These are phyloP conservation scores for Nitzschia sp. DNA, from an alignment of 108 stramenopile species.

Conservation along the genomic window DNA sequence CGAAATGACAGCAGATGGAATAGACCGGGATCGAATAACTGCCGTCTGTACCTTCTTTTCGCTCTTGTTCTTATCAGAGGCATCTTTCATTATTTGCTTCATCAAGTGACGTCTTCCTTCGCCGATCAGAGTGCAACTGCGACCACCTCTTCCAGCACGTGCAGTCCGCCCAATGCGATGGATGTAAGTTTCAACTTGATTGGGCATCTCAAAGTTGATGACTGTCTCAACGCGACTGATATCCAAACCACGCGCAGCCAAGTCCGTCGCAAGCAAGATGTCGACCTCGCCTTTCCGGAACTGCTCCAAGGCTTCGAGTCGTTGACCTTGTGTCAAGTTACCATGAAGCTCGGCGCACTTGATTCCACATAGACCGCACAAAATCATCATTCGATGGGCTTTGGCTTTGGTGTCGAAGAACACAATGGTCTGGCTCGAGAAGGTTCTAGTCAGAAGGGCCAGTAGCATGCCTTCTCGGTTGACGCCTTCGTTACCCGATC, in stretches of 20 bases:
- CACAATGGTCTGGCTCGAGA: constrained; percentile 80
- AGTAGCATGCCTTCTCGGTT: constrained; percentile 93
- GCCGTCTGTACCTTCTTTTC: constrained; percentile 9
- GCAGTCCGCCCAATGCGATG: constrained; percentile 98
- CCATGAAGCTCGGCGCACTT: constrained; percentile 95
- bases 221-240: constrained; percentile 91
- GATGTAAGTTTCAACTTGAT: constrained; percentile 91
- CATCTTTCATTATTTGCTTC: constrained; percentile 91
- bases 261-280: constrained; percentile 94
- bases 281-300: constrained; percentile 91
- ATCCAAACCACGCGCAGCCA: constrained; percentile 96
- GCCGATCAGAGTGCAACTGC: constrained; percentile 93
- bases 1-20: constrained; percentile 72
- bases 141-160: constrained; percentile 92
- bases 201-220: constrained; percentile 98
- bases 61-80: constrained; percentile 52
- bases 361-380: constrained; percentile 83
- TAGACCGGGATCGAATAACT: constrained; percentile 78
- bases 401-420: constrained; percentile 94
- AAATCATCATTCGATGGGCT: constrained; percentile 90
- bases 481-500: constrained; percentile 80
- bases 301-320: constrained; percentile 85
- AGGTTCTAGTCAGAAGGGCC: constrained; percentile 85
- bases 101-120: constrained; percentile 87
- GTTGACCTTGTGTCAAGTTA: constrained; percentile 87